These are phyloP conservation scores for Erythrobasidium hasegawianum DNA, from an alignment of 1,284 basidiomycete species.

Conservation along the genomic window DNA sequence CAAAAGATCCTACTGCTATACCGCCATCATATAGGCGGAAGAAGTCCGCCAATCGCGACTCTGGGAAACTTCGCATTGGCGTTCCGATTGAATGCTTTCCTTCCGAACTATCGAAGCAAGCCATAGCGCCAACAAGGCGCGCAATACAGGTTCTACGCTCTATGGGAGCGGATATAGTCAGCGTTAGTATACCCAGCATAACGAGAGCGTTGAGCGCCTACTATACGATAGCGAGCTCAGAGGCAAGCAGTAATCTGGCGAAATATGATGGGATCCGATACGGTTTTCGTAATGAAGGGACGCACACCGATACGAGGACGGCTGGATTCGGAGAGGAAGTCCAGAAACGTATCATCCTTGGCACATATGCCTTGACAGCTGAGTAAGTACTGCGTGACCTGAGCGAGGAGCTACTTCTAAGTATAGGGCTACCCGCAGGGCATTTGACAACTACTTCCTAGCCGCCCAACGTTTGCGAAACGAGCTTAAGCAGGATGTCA, in stretches of 20 bases:
- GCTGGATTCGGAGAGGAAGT: slow-evolving; percentile 78
- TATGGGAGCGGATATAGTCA: slow-evolving; percentile 65
- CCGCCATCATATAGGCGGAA: slow-evolving; percentile 52
- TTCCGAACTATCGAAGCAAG: slow-evolving; percentile 58
- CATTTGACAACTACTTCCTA: slow-evolving; percentile 93
- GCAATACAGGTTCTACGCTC: slow-evolving; percentile 57
- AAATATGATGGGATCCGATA: slow-evolving; percentile 78
- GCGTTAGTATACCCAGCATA: slow-evolving; percentile 75
- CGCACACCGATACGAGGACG: slow-evolving; percentile 45
- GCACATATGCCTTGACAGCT: slow-evolving; percentile 85
- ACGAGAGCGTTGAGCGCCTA: slow-evolving; percentile 82
- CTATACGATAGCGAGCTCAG: slow-evolving; percentile 89
- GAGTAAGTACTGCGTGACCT: too few relatives aligned
- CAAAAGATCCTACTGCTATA: slow-evolving; percentile 73
- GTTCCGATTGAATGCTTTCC: slow-evolving; percentile 78
- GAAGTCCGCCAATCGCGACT: background rate
- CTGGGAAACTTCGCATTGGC: slow-evolving; percentile 56
- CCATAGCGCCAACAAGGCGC: slow-evolving; percentile 55
- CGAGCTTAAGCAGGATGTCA: slow-evolving; percentile 69
- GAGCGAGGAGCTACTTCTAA: too few relatives aligned
- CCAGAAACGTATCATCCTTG: slow-evolving; percentile 79
- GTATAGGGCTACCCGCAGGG: too few relatives aligned
- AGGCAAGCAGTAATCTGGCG: slow-evolving; percentile 88
- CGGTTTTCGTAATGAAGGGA: slow-evolving; percentile 44
- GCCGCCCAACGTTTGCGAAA: slow-evolving; percentile 79